Evolutionary conservation across 2,329 filamentous ascomycete genomes (phyloP), one percentile per base, ranked within the genome.

Genomic region (Helotiales sp.): DNA sequence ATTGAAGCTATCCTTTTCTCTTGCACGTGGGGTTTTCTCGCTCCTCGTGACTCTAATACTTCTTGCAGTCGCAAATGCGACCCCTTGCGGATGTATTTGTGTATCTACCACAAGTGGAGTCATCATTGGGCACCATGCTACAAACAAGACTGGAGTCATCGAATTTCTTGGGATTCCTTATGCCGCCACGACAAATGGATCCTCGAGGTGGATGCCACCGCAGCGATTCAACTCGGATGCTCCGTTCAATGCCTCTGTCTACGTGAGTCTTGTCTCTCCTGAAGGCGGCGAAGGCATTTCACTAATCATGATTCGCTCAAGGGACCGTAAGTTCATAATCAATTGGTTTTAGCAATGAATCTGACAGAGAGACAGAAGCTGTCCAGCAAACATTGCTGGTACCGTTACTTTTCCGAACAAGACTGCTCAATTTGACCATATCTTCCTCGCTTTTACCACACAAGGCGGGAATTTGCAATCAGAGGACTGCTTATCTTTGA

Each of bases 401-500:
- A 52, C 54, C 2, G 54, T 59, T 24, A 54, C 48, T 15, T 59
- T 52, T 33, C 57, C 57, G 6, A 46, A 59, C 47, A 59, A 59
- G 49, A 56, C 53, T 12, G 54, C 53, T 27, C 33, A 38, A 22
- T 59, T 59, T 49, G 57, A 59, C 31, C 25, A 25, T 12, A 53
- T 59, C 29, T 53, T 56, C 17, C 42, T 52, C 8, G 50, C 34
- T 9, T 59, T 59, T 22, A 55, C 54, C 8, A 52, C 53, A 5
- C 47, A 56, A 53, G 57, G 54, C 13, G 46, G 54, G 1, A 57
- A 59, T 27, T 34, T 46, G n/a, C 48, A 56, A 24, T 56, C 48
- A 5, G 70, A 73, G 49, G 71, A 74, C 54, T 74, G 70, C 50
- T 57, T 73, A 4, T 69, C 67, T 3, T 46, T 73, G 27, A 72